These are phyloP conservation scores for Phoenix roebelenii DNA, from an alignment of 176 grass and related monocot genomes.

Conservation along the genomic window DNA sequence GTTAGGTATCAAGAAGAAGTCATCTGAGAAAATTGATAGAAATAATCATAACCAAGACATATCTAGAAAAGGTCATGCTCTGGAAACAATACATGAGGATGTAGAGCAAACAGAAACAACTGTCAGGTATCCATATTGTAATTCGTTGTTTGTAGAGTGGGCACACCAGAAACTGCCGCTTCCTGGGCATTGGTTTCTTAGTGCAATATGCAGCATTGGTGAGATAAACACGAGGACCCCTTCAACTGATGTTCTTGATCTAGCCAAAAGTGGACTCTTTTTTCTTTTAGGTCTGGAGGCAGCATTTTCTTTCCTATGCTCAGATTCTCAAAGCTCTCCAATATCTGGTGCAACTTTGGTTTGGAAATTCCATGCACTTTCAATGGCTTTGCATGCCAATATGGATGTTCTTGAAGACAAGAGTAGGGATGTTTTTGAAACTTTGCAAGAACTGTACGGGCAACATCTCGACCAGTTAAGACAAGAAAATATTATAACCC, in stretches of 20 bases:
- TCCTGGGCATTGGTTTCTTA: slow-evolving; percentile 80
- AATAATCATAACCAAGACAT: slow-evolving; percentile 5
- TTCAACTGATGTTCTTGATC: slow-evolving; percentile 32
- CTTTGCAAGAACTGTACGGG: slow-evolving; percentile 84
- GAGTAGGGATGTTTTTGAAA: slow-evolving; percentile 59
- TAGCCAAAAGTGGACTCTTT: slow-evolving; percentile 63
- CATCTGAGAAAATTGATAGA: slow-evolving; percentile 36
- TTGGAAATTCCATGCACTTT: slow-evolving; percentile 93
- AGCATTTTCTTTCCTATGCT: slow-evolving; percentile 37
- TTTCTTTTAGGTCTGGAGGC: slow-evolving; percentile 75
- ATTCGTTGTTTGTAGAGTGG: slow-evolving; percentile 52
- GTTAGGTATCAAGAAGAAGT: slow-evolving; percentile 59
- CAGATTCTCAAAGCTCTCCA: slow-evolving; percentile 11
- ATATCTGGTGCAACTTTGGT: slow-evolving; percentile 46
- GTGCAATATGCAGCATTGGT: slow-evolving; percentile 56
- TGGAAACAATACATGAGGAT: slow-evolving; percentile 88
- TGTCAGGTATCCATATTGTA: slow-evolving; percentile 25
- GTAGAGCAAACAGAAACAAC: slow-evolving; percentile 33
- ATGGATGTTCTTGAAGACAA: slow-evolving; percentile 68
- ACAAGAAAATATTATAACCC: slow-evolving; percentile 12
- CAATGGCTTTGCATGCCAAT: slow-evolving; percentile 40
- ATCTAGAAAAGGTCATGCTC: slow-evolving; percentile 26
- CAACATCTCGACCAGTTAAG: slow-evolving; percentile 29
- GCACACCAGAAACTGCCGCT: slow-evolving; percentile 73
- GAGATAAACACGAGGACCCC: slow-evolving; percentile 30